Evolutionary conservation across 345 rosid species (phyloP).

Genomic region (Citrus medica): DNA sequence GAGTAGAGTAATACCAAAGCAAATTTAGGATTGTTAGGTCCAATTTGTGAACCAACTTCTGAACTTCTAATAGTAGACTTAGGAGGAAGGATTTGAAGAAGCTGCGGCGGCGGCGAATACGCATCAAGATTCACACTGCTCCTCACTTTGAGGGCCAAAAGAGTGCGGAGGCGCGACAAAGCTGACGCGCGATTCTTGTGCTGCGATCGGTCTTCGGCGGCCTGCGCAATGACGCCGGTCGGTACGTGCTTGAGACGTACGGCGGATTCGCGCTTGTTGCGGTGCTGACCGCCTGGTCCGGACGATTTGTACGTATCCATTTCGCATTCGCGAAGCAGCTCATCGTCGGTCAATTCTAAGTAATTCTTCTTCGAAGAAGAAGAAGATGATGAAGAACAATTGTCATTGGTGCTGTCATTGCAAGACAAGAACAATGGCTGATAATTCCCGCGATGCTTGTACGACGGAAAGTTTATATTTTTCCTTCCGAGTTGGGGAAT

Average conservation of each 20-base stretch:
- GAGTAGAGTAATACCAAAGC: constrained; percentile 39
- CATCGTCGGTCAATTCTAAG: constrained; percentile 60
- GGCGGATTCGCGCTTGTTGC: constrained; percentile 94
- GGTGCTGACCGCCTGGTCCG: constrained; percentile 96
- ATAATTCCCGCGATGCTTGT: background rate
- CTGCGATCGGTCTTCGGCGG: constrained; percentile 90
- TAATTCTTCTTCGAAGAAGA: constrained; percentile 7
- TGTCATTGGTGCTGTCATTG: background rate
- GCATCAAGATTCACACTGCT: constrained; percentile 50
- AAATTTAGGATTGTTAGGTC: constrained; percentile 88
- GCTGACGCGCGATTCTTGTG: constrained; percentile 92
- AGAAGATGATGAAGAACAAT: background rate
- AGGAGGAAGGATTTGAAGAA: constrained; percentile 83
- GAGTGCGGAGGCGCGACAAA: constrained; percentile 69
- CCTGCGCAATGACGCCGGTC: constrained; percentile 81
- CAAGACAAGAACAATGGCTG: background rate
- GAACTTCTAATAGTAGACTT: constrained; percentile 70
- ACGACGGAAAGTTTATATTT: background rate
- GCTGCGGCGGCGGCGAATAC: constrained; percentile 72
- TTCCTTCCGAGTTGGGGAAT: background rate
- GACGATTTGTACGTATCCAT: constrained; percentile 69
- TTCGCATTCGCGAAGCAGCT: constrained; percentile 75
- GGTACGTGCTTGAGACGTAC: constrained; percentile 86
- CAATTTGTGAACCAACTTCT: constrained; percentile 73
- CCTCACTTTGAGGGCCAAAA: constrained; percentile 83